Evolutionary conservation across 1,284 basidiomycete genomes (phyloP), one percentile per base, ranked within the genome.

Genomic region (Ceratobasidium sp.): DNA sequence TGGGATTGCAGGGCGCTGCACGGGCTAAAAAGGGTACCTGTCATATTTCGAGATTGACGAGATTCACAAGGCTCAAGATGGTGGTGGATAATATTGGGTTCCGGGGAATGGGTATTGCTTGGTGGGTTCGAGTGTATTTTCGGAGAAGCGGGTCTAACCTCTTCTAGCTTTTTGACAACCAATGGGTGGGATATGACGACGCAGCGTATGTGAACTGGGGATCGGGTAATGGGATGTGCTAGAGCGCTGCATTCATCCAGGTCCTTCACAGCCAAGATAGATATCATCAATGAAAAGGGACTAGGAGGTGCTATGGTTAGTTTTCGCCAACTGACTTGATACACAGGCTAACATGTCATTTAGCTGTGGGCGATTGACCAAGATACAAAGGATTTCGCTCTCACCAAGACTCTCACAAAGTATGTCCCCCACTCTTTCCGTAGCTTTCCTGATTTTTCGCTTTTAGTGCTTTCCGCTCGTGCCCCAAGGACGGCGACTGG

Each of bases 171-270:
- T 62, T 62, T 32, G 58, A 62, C 27, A 31, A 62, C 20, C 58
- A 62, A 29, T 62, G 42, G 43, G 58, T 62, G n/a, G 58, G 58
- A 35, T 49, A 49, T n/a, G 58, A 43, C 12, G 56, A 38, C 15
- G 52, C 34, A 31, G 34, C 38, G 52, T 54, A 20, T 10, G 52
- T 54, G 1, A 17, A 35, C 1, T 15, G n/a, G 17, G 6, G 4
- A 22, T 10, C n/a, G n/a, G n/a, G n/a, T n/a, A n/a, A n/a, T n/a
- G 31, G 15, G 7, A 10, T 3, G 1, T 5, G n/a, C 5, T 7
- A 10, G 15, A 32, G 12, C 1, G 3, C 53, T 15, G 42, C 13
- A 1, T 15, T 12, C 17, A 29, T 20, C 10, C 13, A 60, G 45
- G 8, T 49, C 42, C 3, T 60, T 60, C 20, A 40, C 42, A 17